A percentile compares a stretch with the other conserved stretches of the same genome.
These are phyloP conservation scores for Thamnidium elegans DNA, from an alignment of 192 early-diverging fungal genomes.

Conservation along the genomic window DNA sequence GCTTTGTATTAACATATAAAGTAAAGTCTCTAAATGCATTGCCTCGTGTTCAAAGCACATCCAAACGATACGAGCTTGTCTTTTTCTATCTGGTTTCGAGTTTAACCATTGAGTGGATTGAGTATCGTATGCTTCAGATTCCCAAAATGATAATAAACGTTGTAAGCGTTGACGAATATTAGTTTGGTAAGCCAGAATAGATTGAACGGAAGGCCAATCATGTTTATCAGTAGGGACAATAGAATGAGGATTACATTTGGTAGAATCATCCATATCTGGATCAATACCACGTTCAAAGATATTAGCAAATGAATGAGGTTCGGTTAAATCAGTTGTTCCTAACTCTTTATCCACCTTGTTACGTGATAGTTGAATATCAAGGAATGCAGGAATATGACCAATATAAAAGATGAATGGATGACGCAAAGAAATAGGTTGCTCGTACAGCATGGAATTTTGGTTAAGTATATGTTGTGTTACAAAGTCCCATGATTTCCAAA, in stretches of 20 bases:
- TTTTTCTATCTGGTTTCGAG: slow-evolving; percentile 21
- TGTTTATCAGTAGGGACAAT: slow-evolving; percentile 45
- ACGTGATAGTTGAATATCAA: slow-evolving; percentile 59
- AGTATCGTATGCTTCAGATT: slow-evolving; percentile 3
- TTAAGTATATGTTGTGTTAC: slow-evolving; percentile 65
- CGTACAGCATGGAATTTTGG: slow-evolving; percentile 44
- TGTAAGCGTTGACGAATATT: slow-evolving; percentile 56
- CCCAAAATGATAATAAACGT: slow-evolving; percentile 39
- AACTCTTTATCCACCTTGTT: slow-evolving; percentile 23
- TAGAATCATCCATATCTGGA: slow-evolving; percentile 75
- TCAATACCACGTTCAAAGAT: slow-evolving; percentile 97
- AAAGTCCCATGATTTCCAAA: slow-evolving; percentile 84
- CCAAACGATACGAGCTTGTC: slow-evolving; percentile 63
- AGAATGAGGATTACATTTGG: slow-evolving; percentile 77
- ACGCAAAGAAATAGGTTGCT: slow-evolving; percentile 77
- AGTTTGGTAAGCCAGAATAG: slow-evolving; percentile 67
- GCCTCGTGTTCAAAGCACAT: slow-evolving; percentile 95
- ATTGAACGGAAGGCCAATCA: slow-evolving; percentile 69
- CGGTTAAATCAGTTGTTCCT: slow-evolving; percentile 31
- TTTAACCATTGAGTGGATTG: slow-evolving; percentile 8
- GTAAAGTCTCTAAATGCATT: slow-evolving; percentile 89
- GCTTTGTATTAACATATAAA: slow-evolving; percentile 86
- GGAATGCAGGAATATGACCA: slow-evolving; percentile 77
- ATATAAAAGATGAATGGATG: slow-evolving; percentile 91
- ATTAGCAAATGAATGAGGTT: slow-evolving; percentile 59